phyloP scores from a whole-genome alignment of 2,329 filamentous ascomycete genomes.

The Phyllosticta ampelicida region DNA sequence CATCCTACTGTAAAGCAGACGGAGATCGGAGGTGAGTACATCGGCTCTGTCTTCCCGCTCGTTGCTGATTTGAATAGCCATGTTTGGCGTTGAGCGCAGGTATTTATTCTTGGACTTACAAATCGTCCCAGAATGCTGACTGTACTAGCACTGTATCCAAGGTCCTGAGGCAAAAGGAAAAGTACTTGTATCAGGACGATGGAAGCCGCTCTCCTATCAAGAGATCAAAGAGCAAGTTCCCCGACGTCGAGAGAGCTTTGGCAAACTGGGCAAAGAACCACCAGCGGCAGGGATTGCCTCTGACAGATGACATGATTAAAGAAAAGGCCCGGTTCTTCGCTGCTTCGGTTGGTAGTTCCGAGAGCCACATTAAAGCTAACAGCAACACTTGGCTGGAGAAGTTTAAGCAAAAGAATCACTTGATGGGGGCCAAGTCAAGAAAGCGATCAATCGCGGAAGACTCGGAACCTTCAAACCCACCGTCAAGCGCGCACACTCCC shows the following conservation, averaged over 20 bases:
- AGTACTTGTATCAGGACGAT: constrained; percentile 76
- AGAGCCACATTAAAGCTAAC: constrained; percentile 59
- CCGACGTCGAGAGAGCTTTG: constrained; percentile 85
- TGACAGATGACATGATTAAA: constrained; percentile 72
- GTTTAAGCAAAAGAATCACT: constrained; percentile 81
- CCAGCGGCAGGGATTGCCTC: constrained; percentile 59
- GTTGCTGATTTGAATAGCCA: constrained; percentile 42
- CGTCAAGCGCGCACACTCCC: constrained; percentile 52
- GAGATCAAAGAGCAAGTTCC: constrained; percentile 71
- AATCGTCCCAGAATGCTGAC: constrained; percentile 8
- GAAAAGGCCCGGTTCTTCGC: constrained; percentile 79
- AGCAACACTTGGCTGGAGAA: constrained; percentile 80
- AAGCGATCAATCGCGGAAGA: constrained; percentile 54
- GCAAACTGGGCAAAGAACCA: constrained; percentile 79
- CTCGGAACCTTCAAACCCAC: constrained; percentile 48
- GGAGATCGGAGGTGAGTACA: constrained; percentile 70
- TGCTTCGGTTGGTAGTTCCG: constrained; percentile 57
- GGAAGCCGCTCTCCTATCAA: constrained; percentile 71
- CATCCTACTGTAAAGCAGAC: constrained; percentile 88
- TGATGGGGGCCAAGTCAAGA: constrained; percentile 43
- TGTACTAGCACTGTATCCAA: constrained; percentile 86
- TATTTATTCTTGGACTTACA: constrained; percentile 32
- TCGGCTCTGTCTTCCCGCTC: neutral
- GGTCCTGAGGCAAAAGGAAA: constrained; percentile 86
- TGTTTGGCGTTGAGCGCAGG: constrained; percentile 97